These are phyloP conservation scores for Phytophthora sp. DNA, from an alignment of 352 stramenopile genomes.

Conservation along the genomic window DNA sequence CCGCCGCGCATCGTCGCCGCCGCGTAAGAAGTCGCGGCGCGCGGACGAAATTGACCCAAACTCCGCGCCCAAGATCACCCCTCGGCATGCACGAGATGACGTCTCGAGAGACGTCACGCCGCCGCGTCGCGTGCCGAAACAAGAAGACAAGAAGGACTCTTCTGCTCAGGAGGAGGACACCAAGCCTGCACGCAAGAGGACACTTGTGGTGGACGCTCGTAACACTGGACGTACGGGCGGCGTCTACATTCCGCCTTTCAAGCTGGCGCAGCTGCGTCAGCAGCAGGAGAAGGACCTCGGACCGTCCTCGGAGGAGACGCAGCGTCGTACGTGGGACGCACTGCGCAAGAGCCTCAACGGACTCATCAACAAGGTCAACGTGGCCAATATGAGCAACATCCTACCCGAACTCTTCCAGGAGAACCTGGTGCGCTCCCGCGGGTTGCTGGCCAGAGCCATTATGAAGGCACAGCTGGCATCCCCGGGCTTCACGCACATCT, in stretches of 20 bases:
- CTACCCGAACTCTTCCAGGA: constrained; percentile 97
- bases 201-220: constrained; percentile 41
- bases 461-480: constrained; percentile 97
- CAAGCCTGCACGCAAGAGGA: constrained; percentile 29
- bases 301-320: constrained; percentile 75
- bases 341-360: constrained; percentile 98
- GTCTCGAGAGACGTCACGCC: constrained; percentile 9
- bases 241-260: constrained; percentile 94
- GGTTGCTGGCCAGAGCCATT: constrained; percentile 93
- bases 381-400: constrained; percentile 95
- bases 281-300: constrained; percentile 36
- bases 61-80: not conserved
- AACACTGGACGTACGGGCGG: constrained; percentile 79
- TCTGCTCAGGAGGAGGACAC: constrained; percentile 17
- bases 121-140: not conserved
- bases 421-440: constrained; percentile 97
- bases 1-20: constrained; percentile 33
- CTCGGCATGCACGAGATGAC: constrained; percentile 29
- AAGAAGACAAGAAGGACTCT: constrained; percentile 10
- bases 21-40: constrained; percentile 39
- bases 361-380: constrained; percentile 97
- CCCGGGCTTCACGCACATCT: constrained; percentile 97
- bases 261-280: constrained; percentile 82
- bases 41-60: not conserved
- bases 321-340: constrained; percentile 95